phyloP scores from a whole-genome alignment of 768 basidiomycete species.

The Basidioascus undulatus region DNA sequence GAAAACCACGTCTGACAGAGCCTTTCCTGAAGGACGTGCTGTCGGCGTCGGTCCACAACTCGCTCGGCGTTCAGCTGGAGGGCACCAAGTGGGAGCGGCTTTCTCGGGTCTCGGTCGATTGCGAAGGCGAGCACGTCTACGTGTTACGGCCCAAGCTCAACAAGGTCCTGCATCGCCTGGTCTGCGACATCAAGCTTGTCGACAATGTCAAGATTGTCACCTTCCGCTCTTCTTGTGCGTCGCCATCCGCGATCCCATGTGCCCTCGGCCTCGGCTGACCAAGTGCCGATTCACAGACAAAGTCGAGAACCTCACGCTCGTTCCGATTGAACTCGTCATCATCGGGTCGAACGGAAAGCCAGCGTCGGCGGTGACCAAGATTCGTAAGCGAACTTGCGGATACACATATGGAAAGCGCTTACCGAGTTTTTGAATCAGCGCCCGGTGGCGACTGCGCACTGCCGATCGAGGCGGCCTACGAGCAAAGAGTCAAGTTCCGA shows the following conservation, averaged over 20 bases:
- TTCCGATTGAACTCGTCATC: slow-evolving; percentile 74
- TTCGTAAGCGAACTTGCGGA: slow-evolving; percentile 25
- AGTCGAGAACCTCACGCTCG: slow-evolving; percentile 69
- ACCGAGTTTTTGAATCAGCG: slow-evolving; percentile 25
- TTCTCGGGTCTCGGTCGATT: slow-evolving; percentile 67
- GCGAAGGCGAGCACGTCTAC: slow-evolving; percentile 76
- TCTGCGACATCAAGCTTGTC: slow-evolving; percentile 71
- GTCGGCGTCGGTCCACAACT: slow-evolving; percentile 52
- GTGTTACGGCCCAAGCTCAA: slow-evolving; percentile 52
- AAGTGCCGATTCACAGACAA: too few species aligned
- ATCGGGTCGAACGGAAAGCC: slow-evolving; percentile 59
- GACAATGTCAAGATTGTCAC: slow-evolving; percentile 88
- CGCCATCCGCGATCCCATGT: too few species aligned
- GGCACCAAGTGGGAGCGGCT: slow-evolving; percentile 76
- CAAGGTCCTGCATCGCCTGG: slow-evolving; percentile 49
- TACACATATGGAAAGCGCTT: too few species aligned
- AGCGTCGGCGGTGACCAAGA: slow-evolving; percentile 54
- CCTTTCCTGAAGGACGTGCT: not conserved
- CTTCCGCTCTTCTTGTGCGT: slow-evolving; percentile 77
- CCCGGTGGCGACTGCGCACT: slow-evolving; percentile 73
- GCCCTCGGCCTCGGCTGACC: too few species aligned
- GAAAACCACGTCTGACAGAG: not conserved
- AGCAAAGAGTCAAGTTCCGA: slow-evolving; percentile 57
- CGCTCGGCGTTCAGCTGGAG: slow-evolving; percentile 57
- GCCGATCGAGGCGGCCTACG: slow-evolving; percentile 69